Base-by-base conservation (phyloP, 2,329 filamentous ascomycete species). In the Colletotrichum liriopes region DNA sequence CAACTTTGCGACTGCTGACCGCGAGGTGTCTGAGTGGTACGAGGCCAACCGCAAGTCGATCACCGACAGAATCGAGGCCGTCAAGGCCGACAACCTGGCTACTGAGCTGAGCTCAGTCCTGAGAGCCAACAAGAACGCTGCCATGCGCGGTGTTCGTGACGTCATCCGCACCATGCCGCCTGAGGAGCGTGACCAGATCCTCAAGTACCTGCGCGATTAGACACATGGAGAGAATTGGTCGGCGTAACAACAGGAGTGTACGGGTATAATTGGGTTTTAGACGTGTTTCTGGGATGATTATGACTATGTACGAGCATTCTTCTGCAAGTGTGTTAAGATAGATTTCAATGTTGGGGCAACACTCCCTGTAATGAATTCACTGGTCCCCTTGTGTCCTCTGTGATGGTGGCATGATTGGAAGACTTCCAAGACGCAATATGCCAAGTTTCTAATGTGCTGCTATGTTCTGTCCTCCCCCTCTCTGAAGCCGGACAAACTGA, bases 1-100 rank as follows among this genome's bases (percentile, higher is more conserved):
- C 54, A 89, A 94, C 76, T 97, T 97, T 82, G 90, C 93, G 67
- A 89, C 88, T 71, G 91, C 94, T 74, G 96, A 99, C 82, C 90
- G 90, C 77, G 92, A 91, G 76, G 96, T 98, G 37, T 94, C 95
- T 5, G 89, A 92, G 77, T 99, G 96, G 96, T 98, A 98, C 81
- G 96, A 99, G 87, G 92, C 96, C 85, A 96, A 98, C 86, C 89
- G 94, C 80, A 94, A 96, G 87, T 85, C 86, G 51, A 91, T 99
- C 62, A 89, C 93, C 74, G 90, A 93, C 74, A 97, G 96, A 90
- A 91, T 98, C 37, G 95, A 98, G 82, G 84, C 87, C 16, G 87
- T 98, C 79, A 96, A 94, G 89, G 88, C 89, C 6, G 94, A 98
- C 73, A 89, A 90, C 52, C 88, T 87, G 58, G 81, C 86, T 20